Conservation (phyloP, 176 grass and related monocot genomes). For the Oryza australiensis region DNA sequence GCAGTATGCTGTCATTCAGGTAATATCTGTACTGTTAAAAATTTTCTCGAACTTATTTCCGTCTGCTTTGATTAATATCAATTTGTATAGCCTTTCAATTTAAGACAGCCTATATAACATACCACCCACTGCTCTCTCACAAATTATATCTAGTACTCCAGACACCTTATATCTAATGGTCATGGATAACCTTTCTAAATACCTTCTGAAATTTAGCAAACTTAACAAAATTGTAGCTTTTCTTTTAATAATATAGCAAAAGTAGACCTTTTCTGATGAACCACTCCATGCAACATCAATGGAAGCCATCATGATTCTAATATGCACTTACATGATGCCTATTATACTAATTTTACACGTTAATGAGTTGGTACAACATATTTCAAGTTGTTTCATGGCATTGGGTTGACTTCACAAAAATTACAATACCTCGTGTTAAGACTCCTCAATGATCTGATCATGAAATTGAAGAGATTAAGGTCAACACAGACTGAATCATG, state of each 20-base stretch:
- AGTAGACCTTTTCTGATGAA: background rate
- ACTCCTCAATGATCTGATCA: background rate
- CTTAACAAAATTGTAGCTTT: background rate
- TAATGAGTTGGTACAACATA: background rate
- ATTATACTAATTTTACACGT: background rate
- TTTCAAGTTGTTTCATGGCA: background rate
- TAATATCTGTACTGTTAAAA: slow-evolving; percentile 32
- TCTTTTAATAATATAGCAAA: background rate
- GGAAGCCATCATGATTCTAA: background rate
- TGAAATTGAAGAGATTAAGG: background rate
- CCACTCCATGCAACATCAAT: background rate
- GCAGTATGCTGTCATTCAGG: slow-evolving; percentile 96
- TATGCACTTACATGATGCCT: background rate
- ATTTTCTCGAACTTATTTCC: background rate
- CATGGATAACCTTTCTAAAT: background rate
- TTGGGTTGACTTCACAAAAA: background rate
- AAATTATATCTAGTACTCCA: background rate
- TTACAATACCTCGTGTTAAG: background rate
- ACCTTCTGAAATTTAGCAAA: background rate
- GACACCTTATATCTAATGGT: background rate
- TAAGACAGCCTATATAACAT: background rate
- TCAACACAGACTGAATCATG: too few relatives aligned
- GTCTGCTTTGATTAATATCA: background rate
- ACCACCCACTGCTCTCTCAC: background rate
- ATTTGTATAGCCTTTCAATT: background rate